phyloP scores from a whole-genome alignment of 352 stramenopile species.

The Pythium monospermum region DNA sequence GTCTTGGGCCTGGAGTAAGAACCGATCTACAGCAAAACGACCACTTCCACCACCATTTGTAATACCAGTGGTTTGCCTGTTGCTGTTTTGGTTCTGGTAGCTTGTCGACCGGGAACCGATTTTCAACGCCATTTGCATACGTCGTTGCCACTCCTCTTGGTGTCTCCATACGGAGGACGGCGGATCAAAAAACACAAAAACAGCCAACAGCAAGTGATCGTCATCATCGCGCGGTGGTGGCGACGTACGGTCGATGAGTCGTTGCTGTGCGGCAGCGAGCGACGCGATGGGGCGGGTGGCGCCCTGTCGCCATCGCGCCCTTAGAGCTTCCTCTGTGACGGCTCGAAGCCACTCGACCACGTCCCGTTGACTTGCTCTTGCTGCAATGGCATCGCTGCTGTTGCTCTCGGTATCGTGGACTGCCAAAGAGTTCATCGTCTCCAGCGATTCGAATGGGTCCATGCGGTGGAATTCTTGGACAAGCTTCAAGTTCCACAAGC shows the following conservation, averaged over 20 bases:
- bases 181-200: conserved; percentile 20
- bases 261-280: conserved; percentile 9
- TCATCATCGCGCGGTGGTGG: not conserved
- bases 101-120: conserved; percentile 5
- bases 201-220: conserved; percentile 9
- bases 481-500: conserved; percentile 44
- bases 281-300: conserved; percentile 8
- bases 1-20: conserved; percentile 9
- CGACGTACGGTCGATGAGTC: conserved; percentile 4
- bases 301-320: conserved; percentile 18
- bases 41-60: too few relatives aligned
- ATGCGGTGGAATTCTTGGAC: conserved; percentile 25
- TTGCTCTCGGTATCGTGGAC: too few relatives aligned
- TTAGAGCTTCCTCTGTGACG: conserved; percentile 14
- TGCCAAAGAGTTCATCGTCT: too few relatives aligned
- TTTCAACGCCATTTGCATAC: conserved; percentile 10
- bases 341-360: conserved; percentile 20
- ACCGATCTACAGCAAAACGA: conserved; percentile 14
- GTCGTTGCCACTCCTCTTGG: conserved; percentile 9
- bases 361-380: conserved; percentile 8
- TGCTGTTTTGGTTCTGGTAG: too few relatives aligned
- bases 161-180: conserved; percentile 13
- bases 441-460: conserved; percentile 8
- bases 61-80: too few relatives aligned
- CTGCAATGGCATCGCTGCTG: not conserved